Evolutionary conservation across 2,329 filamentous ascomycete species (phyloP).

Genomic region (Cyphellophora europaea): DNA sequence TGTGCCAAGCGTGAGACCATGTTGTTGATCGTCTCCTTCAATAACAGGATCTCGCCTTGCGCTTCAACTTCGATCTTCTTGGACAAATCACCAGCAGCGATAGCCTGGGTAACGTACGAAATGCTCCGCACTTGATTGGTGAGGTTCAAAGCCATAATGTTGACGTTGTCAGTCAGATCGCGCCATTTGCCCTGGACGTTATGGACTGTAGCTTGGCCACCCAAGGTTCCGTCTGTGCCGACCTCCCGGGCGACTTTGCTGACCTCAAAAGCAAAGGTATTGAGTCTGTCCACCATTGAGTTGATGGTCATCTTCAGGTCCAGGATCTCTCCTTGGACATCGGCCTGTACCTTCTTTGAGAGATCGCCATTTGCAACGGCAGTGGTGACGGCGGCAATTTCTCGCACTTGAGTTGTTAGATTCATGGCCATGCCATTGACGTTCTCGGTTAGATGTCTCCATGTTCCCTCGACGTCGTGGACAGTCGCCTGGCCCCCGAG

Average conservation of each 20-base stretch:
- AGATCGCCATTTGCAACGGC: conserved; percentile 90
- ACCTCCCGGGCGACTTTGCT: conserved; percentile 58
- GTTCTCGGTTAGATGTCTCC: conserved; percentile 89
- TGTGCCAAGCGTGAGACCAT: conserved; percentile 94
- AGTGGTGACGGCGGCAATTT: conserved; percentile 93
- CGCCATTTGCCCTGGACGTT: conserved; percentile 61
- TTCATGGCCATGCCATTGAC: conserved; percentile 99
- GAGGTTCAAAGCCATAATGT: conserved; percentile 57
- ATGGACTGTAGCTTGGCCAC: conserved; percentile 54
- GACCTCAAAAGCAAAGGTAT: conserved; percentile 56
- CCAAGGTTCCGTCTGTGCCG: conserved; percentile 55
- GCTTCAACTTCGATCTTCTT: conserved; percentile 93
- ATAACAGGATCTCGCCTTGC: conserved; percentile 83
- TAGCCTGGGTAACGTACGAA: conserved; percentile 87
- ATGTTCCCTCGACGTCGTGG: conserved; percentile 93
- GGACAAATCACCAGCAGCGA: conserved; percentile 91
- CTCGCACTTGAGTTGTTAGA: conserved; percentile 90
- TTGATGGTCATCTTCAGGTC: conserved; percentile 87
- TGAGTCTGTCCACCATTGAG: conserved; percentile 56
- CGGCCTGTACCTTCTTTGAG: conserved; percentile 90
- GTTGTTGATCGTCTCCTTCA: conserved; percentile 97
- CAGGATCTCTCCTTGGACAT: conserved; percentile 87
- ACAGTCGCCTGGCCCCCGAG: conserved; percentile 92
- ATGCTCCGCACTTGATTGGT: conserved; percentile 72
- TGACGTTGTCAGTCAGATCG: conserved; percentile 58